Conservation (phyloP, 148 eudicot species). For the Vaccinium myrtillus region DNA sequence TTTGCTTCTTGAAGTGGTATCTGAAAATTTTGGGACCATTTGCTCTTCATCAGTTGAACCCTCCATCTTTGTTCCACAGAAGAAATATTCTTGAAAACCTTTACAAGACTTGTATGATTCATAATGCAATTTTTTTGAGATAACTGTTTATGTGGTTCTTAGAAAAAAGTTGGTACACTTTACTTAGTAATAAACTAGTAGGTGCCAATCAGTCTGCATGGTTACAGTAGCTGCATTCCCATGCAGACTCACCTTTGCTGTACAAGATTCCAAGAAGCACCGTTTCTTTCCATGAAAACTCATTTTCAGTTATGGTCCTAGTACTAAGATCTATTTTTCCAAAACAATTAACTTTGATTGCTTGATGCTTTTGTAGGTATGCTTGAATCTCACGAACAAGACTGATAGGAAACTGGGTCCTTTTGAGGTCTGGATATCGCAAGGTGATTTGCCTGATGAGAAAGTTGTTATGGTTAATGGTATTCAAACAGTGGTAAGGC, state of each 20-base stretch:
- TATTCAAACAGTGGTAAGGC: slow-evolving; percentile 69
- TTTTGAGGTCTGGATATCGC: slow-evolving; percentile 77
- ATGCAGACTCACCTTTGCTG: neutral
- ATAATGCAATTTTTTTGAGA: neutral
- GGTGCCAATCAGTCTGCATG: neutral
- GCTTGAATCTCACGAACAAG: slow-evolving; percentile 72
- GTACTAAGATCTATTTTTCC: neutral
- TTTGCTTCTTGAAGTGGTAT: neutral
- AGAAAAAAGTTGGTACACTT: neutral
- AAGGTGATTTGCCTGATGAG: slow-evolving; percentile 60
- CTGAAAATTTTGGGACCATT: neutral
- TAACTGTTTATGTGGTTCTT: neutral
- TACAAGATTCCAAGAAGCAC: neutral
- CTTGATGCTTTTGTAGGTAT: slow-evolving; percentile 47
- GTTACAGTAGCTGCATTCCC: neutral
- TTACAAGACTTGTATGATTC: neutral
- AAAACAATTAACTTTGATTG: neutral
- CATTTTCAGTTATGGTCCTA: neutral
- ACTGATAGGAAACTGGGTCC: slow-evolving; percentile 86
- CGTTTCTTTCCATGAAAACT: neutral
- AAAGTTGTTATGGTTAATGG: slow-evolving; percentile 86
- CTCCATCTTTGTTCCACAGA: neutral
- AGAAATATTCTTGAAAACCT: neutral
- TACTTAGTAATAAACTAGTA: neutral
- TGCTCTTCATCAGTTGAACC: neutral